phyloP scores from a whole-genome alignment of 2,329 filamentous ascomycete genomes.

The Escovopsis sp. region DNA sequence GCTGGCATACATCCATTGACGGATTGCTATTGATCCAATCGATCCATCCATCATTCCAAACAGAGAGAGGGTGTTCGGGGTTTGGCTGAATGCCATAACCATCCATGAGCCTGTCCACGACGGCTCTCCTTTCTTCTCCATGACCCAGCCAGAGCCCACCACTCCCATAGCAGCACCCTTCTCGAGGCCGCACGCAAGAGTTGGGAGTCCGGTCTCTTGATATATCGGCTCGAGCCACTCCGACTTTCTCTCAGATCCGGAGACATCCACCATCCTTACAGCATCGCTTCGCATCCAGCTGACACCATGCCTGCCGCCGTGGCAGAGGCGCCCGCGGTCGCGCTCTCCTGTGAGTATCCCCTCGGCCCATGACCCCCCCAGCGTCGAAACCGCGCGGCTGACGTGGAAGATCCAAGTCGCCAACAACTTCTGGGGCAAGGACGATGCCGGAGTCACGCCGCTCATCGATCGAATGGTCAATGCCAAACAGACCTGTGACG shows the following conservation, averaged over 20 bases:
- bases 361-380: too few relatives aligned
- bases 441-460: slow-evolving; percentile 87
- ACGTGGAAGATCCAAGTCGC: slow-evolving; percentile 46
- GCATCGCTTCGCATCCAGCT: slow-evolving; percentile 1
- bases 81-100: too few relatives aligned
- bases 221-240: too few relatives aligned
- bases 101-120: background rate
- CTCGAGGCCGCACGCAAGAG: too few relatives aligned
- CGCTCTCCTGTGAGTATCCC: slow-evolving; percentile 46
- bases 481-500: slow-evolving; percentile 89
- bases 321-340: slow-evolving; percentile 48
- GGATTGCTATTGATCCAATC: background rate
- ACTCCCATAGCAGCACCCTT: too few relatives aligned
- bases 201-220: too few relatives aligned
- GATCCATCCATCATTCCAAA: background rate
- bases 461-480: slow-evolving; percentile 88
- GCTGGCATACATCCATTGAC: too few relatives aligned
- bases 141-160: too few relatives aligned
- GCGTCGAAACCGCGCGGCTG: too few relatives aligned
- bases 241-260: too few relatives aligned
- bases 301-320: slow-evolving; percentile 44
- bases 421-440: slow-evolving; percentile 99
- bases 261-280: too few relatives aligned
- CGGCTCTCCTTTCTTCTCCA: background rate
- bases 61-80: too few relatives aligned